Evolutionary conservation across 768 basidiomycete species (phyloP), one percentile per base, ranked within the genome.

Genomic region (Piloderma croceum): DNA sequence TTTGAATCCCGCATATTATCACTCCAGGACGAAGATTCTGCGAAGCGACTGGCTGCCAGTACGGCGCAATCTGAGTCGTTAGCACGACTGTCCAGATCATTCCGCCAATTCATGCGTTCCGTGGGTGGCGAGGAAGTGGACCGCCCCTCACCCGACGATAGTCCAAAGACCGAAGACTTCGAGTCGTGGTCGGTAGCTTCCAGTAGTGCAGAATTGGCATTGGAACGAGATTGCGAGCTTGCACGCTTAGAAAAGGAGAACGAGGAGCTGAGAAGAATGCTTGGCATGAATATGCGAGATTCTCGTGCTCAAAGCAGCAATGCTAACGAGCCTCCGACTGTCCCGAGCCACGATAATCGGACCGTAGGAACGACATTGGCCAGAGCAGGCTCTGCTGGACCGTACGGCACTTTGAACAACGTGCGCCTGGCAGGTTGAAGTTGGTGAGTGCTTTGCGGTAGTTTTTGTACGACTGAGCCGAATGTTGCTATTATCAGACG

Each of bases 171-270:
- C 23, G 9, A 27, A 9, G 48, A 44, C 5, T 38, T 39, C n/a
- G 45, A 45, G 15, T 21, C 47, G 39, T 59, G 49, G n/a, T 61
- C 63, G 17, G 52, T 44, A 3, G 50, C 53, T 31, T 62, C 64
- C 23, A 64, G 58, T 24, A 59, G 54, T 2, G 69, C 74, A n/a
- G 89, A 94, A 45, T 76, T 81, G 68, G 81, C 88, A 1, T 60
- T 99, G 46, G 89, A 92, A 53, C 71, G 93, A 45, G 96, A 98
- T 58, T 83, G 81, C 54, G 94, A 99, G 64, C 77, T 99, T 3
- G 76, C 80, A 23, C 72, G 91, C 37, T 67, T 99, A 29, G 82
- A 93, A 63, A 77, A 72, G 49, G 94, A 99, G 69, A 98, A 99
- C 56, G 74, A 77, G 38, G 74, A 86, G 48, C 63, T 99, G 46